These are phyloP conservation scores for Cynara cardunculus DNA, from an alignment of 129 eudicot species.

Conservation along the genomic window DNA sequence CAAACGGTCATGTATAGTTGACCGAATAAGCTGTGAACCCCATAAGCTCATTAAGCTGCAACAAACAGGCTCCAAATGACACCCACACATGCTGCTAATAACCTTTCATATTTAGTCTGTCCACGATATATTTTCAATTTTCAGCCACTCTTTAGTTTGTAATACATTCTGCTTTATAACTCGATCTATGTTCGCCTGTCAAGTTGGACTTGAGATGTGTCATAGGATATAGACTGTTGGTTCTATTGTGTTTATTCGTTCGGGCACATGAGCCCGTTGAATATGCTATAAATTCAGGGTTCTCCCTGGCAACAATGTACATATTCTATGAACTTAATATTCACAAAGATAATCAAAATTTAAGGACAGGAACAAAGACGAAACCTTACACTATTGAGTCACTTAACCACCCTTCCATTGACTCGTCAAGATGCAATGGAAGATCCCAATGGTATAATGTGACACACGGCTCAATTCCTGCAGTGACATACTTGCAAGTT, in stretches of 20 bases:
- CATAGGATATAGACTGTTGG: no score
- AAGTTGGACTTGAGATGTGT: background rate
- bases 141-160: no score
- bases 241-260: background rate
- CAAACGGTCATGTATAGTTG: no score
- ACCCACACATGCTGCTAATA: no score
- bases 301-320: background rate
- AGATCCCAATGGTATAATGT: conserved; percentile 90
- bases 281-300: background rate
- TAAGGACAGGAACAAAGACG: conserved; percentile 2
- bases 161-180: no score
- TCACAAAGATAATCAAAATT: conserved; percentile 2
- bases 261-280: background rate
- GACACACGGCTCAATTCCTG: conserved; percentile 71
- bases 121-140: no score
- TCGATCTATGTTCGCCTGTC: background rate
- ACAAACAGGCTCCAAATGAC: no score
- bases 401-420: conserved; percentile 66
- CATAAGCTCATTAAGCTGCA: no score
- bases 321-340: background rate
- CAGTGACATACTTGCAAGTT: conserved; percentile 18
- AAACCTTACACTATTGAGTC: conserved; percentile 63
- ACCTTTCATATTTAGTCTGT: no score
- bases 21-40: no score
- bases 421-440: conserved; percentile 61